A percentile compares a stretch with the other conserved stretches of the same genome.
Evolutionary conservation across 169 alveolate species (phyloP).

Genomic region (Neospora caninum): DNA sequence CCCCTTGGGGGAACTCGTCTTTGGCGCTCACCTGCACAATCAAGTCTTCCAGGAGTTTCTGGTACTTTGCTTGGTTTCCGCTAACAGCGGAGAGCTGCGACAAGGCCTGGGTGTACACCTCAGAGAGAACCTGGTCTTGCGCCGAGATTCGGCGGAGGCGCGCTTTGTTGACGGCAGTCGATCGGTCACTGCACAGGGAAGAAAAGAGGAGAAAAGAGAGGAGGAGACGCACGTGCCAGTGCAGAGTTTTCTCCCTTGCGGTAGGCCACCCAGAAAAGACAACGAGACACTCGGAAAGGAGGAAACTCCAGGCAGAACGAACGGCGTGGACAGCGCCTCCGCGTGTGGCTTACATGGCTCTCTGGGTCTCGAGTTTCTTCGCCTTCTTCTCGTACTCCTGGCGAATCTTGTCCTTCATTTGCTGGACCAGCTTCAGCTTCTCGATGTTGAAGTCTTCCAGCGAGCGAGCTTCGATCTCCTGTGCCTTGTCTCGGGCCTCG

Average conservation of each 20-base stretch:
- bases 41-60: slow-evolving; percentile 76
- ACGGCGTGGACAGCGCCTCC: too few species aligned
- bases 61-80: slow-evolving; percentile 78
- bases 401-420: slow-evolving; percentile 90
- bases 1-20: too few species aligned
- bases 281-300: too few species aligned
- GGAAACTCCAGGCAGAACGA: too few species aligned
- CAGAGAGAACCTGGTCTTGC: slow-evolving; percentile 83
- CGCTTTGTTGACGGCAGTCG: slow-evolving; percentile 89
- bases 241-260: too few species aligned
- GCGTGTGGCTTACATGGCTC: slow-evolving; percentile 62
- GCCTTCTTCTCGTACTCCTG: slow-evolving; percentile 79
- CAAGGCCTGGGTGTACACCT: slow-evolving; percentile 75
- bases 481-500: slow-evolving; percentile 94
- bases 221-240: background rate
- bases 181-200: slow-evolving; percentile 76
- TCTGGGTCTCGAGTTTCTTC: slow-evolving; percentile 79
- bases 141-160: slow-evolving; percentile 87
- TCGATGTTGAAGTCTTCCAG: slow-evolving; percentile 92
- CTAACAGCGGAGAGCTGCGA: slow-evolving; percentile 79
- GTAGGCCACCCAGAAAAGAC: too few species aligned
- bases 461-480: slow-evolving; percentile 92
- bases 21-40: slow-evolving; percentile 78
- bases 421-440: slow-evolving; percentile 89
- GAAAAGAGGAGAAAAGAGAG: background rate